These are phyloP conservation scores for Mycena pura DNA, from an alignment of 768 basidiomycete genomes.

Conservation along the genomic window DNA sequence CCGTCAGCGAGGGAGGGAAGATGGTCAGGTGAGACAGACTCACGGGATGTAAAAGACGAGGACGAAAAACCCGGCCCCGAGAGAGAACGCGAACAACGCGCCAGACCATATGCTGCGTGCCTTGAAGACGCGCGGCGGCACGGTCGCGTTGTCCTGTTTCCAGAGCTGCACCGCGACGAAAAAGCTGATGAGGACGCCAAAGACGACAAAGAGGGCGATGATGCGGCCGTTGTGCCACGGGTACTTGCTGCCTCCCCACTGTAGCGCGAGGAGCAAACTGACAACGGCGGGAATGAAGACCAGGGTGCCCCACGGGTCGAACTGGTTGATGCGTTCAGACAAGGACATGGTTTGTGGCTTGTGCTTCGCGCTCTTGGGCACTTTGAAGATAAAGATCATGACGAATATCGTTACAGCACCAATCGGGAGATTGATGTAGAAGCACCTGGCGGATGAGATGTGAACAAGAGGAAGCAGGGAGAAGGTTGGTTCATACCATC, in stretches of 20 bases:
- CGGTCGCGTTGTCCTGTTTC: conserved; percentile 21
- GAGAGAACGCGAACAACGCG: conserved; percentile 4
- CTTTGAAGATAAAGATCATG: conserved; percentile 28
- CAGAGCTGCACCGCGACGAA: conserved; percentile 26
- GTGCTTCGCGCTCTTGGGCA: conserved; percentile 15
- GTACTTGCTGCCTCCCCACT: conserved; percentile 52
- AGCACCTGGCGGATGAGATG: conserved; percentile 22
- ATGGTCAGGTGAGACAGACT: not conserved
- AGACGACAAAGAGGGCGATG: conserved; percentile 17
- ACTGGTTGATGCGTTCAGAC: conserved; percentile 11
- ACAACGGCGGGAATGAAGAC: conserved; percentile 25
- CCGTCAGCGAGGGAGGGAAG: not conserved
- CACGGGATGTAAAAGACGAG: conserved; percentile 19
- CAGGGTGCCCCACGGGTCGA: conserved; percentile 19
- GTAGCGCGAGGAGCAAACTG: conserved; percentile 42
- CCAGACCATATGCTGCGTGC: conserved; percentile 18
- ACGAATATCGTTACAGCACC: not conserved
- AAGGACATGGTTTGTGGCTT: not conserved
- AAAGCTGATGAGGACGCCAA: conserved; percentile 21
- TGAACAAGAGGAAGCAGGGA: not conserved
- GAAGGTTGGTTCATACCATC: conserved; percentile 35
- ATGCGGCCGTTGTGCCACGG: conserved; percentile 42
- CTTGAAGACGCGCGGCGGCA: conserved; percentile 24
- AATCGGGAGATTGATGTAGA: conserved; percentile 40
- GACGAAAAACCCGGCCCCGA: conserved; percentile 22